Percentiles rank a stretch among this genome's conserved stretches.
Evolutionary conservation across 352 stramenopile species (phyloP).

Genomic region (Phytophthora pseudosyringae): DNA sequence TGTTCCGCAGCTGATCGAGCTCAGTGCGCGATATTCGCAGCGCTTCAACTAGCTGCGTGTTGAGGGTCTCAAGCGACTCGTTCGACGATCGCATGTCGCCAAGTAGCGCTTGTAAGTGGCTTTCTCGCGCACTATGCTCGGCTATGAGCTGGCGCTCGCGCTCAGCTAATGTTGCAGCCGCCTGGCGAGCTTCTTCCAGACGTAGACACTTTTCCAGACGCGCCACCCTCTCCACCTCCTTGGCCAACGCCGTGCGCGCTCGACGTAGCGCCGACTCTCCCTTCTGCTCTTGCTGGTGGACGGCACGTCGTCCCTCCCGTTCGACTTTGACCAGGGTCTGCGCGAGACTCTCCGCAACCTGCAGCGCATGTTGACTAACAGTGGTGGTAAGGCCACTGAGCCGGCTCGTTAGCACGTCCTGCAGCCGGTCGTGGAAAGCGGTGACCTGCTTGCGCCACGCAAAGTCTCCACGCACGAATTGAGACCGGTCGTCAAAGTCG

Average conservation of each 20-base stretch:
- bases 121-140: conserved; percentile 52
- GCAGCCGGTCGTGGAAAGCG: conserved; percentile 53
- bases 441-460: conserved; percentile 65
- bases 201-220: conserved; percentile 69
- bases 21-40: conserved; percentile 49
- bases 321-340: conserved; percentile 51
- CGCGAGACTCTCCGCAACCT: conserved; percentile 41
- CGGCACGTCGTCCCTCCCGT: conserved; percentile 35
- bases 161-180: conserved; percentile 53
- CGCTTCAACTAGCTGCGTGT: conserved; percentile 60
- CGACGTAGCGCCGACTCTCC: conserved; percentile 64
- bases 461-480: conserved; percentile 68
- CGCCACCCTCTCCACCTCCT: conserved; percentile 70
- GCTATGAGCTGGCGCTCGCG: conserved; percentile 49
- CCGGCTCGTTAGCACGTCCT: conserved; percentile 41
- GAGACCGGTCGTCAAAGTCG: conserved; percentile 60
- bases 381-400: conserved; percentile 27
- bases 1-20: conserved; percentile 60
- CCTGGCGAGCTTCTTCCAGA: conserved; percentile 60
- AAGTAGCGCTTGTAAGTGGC: conserved; percentile 52
- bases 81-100: conserved; percentile 58
- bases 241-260: conserved; percentile 54
- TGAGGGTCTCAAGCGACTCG: conserved; percentile 53
- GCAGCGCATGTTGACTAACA: conserved; percentile 42
- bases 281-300: conserved; percentile 50